Evolutionary conservation across 2,329 filamentous ascomycete genomes (phyloP).

Genomic region (Beauveria sp.): DNA sequence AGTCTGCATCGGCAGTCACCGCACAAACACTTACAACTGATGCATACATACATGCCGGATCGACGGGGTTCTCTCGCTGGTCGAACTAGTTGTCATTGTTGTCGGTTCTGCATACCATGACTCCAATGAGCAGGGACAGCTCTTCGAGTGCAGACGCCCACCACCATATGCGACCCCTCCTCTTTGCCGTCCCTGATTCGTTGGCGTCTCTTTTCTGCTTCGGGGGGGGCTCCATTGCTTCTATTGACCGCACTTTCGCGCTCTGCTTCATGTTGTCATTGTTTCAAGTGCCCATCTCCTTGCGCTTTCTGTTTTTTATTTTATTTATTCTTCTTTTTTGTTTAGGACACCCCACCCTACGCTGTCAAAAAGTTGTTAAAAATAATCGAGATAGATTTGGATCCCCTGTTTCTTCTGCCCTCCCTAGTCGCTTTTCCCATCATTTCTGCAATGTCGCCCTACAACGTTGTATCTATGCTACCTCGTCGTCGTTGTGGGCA

Average conservation of each 20-base stretch:
- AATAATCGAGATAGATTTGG: not conserved
- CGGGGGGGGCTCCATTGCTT: not conserved
- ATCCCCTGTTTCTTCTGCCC: not conserved
- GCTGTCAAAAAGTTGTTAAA: not conserved
- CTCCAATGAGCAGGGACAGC: not conserved
- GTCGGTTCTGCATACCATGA: not conserved
- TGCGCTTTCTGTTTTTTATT: no score
- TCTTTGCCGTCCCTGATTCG: not conserved
- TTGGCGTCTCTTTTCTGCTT: not conserved
- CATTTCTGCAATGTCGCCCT: not conserved
- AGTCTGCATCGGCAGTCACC: not conserved
- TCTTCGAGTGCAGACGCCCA: not conserved
- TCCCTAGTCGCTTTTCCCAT: not conserved
- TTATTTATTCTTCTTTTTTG: not conserved
- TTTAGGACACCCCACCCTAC: not conserved
- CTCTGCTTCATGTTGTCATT: not conserved
- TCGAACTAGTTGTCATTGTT: not conserved
- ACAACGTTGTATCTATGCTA: slow-evolving; percentile 2
- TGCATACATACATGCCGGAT: not conserved
- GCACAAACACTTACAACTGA: not conserved
- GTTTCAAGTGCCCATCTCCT: slow-evolving; percentile 1
- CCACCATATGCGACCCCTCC: not conserved
- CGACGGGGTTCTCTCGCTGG: not conserved
- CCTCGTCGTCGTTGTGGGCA: not conserved
- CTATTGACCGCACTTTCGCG: slow-evolving; percentile 5